Evolutionary conservation across 305 asterid genomes (phyloP), one percentile per base, ranked within the genome.

Genomic region (Striga hermonthica): DNA sequence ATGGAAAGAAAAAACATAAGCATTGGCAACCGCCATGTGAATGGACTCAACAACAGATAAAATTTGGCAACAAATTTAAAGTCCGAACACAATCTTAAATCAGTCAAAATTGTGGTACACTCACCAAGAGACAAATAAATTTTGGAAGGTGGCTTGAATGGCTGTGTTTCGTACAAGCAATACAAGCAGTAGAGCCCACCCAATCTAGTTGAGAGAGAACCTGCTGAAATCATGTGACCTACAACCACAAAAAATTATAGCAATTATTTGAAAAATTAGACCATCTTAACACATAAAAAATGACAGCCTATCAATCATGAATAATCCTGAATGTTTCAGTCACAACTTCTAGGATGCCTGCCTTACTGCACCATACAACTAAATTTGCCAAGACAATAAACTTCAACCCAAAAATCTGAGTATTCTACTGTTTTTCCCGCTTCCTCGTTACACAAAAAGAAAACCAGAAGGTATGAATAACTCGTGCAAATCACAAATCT

Each of bases 71-170:
- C 5, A 49, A 0, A 49, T 49, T 12, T 28, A 50, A 52, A 11
- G 57, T 52, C 28, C 28, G 14, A n/a, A 9, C 55, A 49, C 3
- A 7, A 49, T 49, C 28, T 0, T 13, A 13, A 49, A 49, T 49
- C 15, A 52, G 9, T 52, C 16, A 9, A 52, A 15, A 15, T 52
- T 52, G 16, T 14, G 6, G 57, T 6, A 15, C 57, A 52, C 57
- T 9, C 57, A 52, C 57, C 36, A 52, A 52, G 57, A 52, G 57
- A 52, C 66, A 87, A 57, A 75, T 93, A 88, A 64, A 93, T 80
- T 77, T 78, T 93, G 83, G 81, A 90, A 62, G 94, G 87, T 60
- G 96, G 92, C 77, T 77, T 87, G 89, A 90, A 90, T 6, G 91
- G 89, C 72, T 89, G 98, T 57, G 92, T 90, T 72, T 89, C 90